Conservation (phyloP, 1,284 basidiomycete species). For the Athelia psychrophila region DNA sequence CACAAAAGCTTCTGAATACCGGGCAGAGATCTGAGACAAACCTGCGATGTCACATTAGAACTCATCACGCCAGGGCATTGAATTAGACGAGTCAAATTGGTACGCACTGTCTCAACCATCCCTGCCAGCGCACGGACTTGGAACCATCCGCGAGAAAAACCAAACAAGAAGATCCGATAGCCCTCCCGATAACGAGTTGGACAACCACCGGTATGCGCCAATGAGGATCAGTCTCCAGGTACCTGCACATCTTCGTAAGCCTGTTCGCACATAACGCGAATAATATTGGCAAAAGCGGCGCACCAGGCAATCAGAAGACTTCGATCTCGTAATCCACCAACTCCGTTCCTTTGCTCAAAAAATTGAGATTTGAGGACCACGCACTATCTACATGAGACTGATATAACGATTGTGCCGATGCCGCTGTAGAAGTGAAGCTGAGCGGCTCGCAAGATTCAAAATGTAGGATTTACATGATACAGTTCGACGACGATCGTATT, state of each 20-base stretch:
- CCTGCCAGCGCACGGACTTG: conserved; percentile 33
- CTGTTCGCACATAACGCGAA: background rate
- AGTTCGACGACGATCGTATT: conserved; percentile 19
- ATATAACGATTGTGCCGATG: conserved; percentile 29
- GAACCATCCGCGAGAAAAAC: conserved; percentile 39
- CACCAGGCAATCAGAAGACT: conserved; percentile 24
- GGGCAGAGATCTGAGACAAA: conserved; percentile 30
- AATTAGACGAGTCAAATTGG: background rate
- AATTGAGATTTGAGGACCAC: conserved; percentile 11
- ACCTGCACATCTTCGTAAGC: conserved; percentile 17
- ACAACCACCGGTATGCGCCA: conserved; percentile 33
- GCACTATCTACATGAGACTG: conserved; percentile 14
- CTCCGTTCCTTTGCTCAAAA: too few species aligned
- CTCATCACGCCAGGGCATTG: background rate
- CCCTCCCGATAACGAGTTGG: conserved; percentile 29
- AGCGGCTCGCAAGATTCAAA: conserved; percentile 5
- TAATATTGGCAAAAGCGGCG: background rate
- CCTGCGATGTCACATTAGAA: conserved; percentile 17
- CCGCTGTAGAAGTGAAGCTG: conserved; percentile 36
- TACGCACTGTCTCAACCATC: conserved; percentile 30
- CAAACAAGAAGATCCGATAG: conserved; percentile 32
- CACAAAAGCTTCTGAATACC: conserved; percentile 34
- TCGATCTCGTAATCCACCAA: conserved; percentile 20
- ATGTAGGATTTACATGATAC: conserved; percentile 15
- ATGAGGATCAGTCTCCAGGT: conserved; percentile 28